phyloP scores from a whole-genome alignment of 805 yeast species.

The Blastobotrys peoriensis region DNA sequence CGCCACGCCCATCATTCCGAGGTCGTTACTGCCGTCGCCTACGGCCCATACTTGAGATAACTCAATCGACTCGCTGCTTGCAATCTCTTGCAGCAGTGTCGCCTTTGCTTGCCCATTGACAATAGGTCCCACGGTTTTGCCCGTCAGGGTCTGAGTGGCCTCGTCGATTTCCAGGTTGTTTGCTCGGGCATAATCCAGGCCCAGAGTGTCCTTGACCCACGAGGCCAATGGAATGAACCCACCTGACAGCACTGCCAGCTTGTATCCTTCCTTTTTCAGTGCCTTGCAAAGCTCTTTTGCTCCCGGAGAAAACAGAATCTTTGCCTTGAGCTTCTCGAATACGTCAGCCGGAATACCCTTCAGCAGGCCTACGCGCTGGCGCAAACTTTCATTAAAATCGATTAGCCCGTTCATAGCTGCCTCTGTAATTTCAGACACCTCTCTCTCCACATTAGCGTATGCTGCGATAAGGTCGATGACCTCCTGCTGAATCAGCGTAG shows the following conservation, averaged over 20 bases:
- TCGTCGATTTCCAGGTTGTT: constrained; percentile 45
- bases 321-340: constrained; percentile 71
- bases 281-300: constrained; percentile 63
- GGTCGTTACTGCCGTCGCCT: constrained; percentile 97
- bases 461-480: constrained; percentile 95
- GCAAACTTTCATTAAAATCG: constrained; percentile 78
- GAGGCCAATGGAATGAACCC: constrained; percentile 89
- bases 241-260: constrained; percentile 85
- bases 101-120: constrained; percentile 88
- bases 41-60: constrained; percentile 62
- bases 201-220: constrained; percentile 58
- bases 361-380: constrained; percentile 68
- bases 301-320: constrained; percentile 77
- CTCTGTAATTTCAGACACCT: constrained; percentile 84
- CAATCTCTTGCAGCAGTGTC: constrained; percentile 49
- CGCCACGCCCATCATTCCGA: constrained; percentile 84
- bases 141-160: constrained; percentile 52
- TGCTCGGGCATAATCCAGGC: constrained; percentile 85
- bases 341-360: constrained; percentile 73
- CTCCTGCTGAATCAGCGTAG: constrained; percentile 92
- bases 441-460: constrained; percentile 80
- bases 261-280: constrained; percentile 55
- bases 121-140: constrained; percentile 69
- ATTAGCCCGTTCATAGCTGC: constrained; percentile 96
- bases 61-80: constrained; percentile 27